These are phyloP conservation scores for Calonectria pauciramosa DNA, from an alignment of 2,329 filamentous ascomycete genomes.

Conservation along the genomic window DNA sequence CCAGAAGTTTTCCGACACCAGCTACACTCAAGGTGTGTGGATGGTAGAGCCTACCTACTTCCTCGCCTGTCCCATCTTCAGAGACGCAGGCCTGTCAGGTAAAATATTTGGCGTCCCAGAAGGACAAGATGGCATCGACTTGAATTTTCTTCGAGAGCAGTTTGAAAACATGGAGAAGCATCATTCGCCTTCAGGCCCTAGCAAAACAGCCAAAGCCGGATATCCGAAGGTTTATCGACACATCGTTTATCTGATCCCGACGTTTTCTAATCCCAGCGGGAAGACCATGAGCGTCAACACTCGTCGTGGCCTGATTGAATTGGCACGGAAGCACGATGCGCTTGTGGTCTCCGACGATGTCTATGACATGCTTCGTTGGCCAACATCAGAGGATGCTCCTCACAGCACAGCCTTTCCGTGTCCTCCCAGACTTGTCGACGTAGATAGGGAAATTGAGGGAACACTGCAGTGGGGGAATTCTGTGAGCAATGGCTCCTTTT, in stretches of 20 bases:
- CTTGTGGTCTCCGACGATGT: slow-evolving; percentile 78
- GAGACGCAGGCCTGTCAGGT: slow-evolving; percentile 72
- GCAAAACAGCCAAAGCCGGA: neutral
- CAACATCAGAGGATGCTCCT: slow-evolving; percentile 24
- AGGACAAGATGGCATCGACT: slow-evolving; percentile 51
- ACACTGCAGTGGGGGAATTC: slow-evolving; percentile 67
- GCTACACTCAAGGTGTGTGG: slow-evolving; percentile 74
- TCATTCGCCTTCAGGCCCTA: neutral
- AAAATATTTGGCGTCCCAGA: slow-evolving; percentile 73
- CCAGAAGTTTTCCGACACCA: slow-evolving; percentile 74
- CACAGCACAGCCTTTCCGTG: neutral
- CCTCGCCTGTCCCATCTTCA: slow-evolving; percentile 74
- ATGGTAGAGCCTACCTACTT: slow-evolving; percentile 77
- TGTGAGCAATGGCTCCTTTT: slow-evolving; percentile 76
- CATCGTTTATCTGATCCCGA: slow-evolving; percentile 78
- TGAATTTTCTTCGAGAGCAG: neutral
- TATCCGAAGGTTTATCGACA: slow-evolving; percentile 73
- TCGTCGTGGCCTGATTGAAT: slow-evolving; percentile 67
- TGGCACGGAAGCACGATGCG: slow-evolving; percentile 75
- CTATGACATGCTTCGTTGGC: slow-evolving; percentile 78
- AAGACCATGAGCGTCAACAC: slow-evolving; percentile 72
- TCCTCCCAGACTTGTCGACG: slow-evolving; percentile 5
- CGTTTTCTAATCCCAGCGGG: slow-evolving; percentile 77
- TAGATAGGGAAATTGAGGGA: slow-evolving; percentile 2
- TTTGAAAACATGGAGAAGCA: neutral